Evolutionary conservation across 1,284 basidiomycete species (phyloP).

Genomic region (Golubevia pallescens): DNA sequence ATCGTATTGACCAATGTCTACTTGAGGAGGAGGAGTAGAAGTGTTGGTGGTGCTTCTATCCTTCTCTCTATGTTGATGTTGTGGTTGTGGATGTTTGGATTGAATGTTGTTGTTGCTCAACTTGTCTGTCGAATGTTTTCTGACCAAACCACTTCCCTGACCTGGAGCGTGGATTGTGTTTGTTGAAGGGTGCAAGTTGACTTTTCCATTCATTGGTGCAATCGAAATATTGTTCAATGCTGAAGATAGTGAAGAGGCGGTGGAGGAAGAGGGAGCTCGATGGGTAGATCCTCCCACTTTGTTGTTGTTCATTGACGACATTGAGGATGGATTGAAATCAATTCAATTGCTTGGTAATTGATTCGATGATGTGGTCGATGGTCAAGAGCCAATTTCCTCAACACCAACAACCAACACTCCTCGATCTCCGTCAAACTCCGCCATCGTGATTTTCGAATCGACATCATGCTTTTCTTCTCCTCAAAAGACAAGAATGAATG

Average conservation of each 20-base stretch:
- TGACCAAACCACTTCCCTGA: neutral
- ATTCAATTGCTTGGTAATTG: no score
- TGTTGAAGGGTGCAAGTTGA: neutral
- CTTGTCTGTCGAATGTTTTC: conserved; percentile 12
- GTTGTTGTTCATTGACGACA: no score
- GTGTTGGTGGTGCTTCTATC: neutral
- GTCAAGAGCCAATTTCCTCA: no score
- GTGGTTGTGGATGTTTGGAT: conserved; percentile 21
- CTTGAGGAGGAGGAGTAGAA: neutral
- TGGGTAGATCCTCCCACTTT: no score
- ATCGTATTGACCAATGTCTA: conserved; percentile 58
- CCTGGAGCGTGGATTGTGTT: neutral
- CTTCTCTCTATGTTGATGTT: neutral
- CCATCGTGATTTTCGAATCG: no score
- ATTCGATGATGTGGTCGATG: no score
- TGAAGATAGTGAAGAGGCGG: conserved; percentile 1
- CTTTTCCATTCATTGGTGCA: neutral
- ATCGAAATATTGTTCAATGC: conserved; percentile 1
- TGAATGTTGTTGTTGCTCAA: conserved; percentile 17
- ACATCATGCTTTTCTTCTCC: no score
- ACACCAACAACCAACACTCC: no score
- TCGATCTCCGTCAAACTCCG: no score
- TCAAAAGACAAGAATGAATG: no score
- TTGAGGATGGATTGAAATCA: no score
- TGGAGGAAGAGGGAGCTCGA: conserved; percentile 12